Evolutionary conservation across 495 filamentous ascomycete species (phyloP).

Genomic region (Penicillium bovifimosum): DNA sequence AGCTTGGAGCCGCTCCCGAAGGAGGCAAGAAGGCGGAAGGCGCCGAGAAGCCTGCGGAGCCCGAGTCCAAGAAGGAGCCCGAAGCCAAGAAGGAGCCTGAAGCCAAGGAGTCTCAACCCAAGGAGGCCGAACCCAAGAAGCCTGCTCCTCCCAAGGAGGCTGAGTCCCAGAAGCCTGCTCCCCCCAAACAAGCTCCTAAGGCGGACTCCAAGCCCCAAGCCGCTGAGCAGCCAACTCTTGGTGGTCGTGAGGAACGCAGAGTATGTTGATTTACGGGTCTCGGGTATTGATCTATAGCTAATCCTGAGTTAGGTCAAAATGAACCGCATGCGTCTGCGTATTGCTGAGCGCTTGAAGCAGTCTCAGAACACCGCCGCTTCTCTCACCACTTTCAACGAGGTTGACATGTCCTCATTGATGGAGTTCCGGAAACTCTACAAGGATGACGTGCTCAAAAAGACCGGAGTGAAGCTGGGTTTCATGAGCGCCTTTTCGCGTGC

Average conservation of each 20-base stretch:
- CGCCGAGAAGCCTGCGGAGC: conserved; percentile 35
- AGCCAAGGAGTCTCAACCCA: conserved; percentile 33
- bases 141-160: conserved; percentile 39
- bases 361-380: conserved; percentile 98
- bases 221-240: conserved; percentile 41
- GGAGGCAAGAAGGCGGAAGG: conserved; percentile 45
- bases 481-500: conserved; percentile 97
- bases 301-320: conserved; percentile 74
- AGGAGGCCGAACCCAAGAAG: conserved; percentile 40
- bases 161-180: conserved; percentile 34
- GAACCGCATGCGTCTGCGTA: conserved; percentile 98
- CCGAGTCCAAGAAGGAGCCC: conserved; percentile 30
- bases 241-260: conserved; percentile 82
- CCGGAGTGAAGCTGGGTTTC: conserved; percentile 95
- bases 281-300: neutral
- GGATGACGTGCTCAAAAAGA: conserved; percentile 91
- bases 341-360: conserved; percentile 96
- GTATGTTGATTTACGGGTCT: conserved; percentile 47
- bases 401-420: conserved; percentile 98
- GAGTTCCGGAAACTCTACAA: conserved; percentile 96
- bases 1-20: conserved; percentile 66
- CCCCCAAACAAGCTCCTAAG: conserved; percentile 32
- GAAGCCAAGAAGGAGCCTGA: conserved; percentile 38
- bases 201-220: conserved; percentile 26
- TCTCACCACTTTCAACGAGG: conserved; percentile 97